Percentiles rank a stretch among this genome's conserved stretches.
Evolutionary conservation across 208 protist genomes (phyloP).

Genomic region (Leishmania gerbilli): DNA sequence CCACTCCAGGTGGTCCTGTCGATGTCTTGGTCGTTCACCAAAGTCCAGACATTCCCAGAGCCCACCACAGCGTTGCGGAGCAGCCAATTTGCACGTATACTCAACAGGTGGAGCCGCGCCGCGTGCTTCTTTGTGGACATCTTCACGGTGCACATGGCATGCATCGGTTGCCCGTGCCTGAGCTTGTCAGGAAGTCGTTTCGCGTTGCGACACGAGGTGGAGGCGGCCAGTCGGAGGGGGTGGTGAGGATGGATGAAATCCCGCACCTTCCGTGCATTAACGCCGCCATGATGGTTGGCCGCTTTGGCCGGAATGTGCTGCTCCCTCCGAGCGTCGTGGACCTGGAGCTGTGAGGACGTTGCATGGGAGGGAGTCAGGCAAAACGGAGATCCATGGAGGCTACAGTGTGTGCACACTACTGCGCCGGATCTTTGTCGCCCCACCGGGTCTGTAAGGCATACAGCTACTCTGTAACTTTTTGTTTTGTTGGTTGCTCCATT

Average conservation of each 20-base stretch:
- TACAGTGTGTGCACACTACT: not conserved
- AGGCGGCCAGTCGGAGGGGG: not conserved
- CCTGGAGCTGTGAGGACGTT: constrained; percentile 36
- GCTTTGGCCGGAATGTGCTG: constrained; percentile 5
- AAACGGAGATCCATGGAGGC: not conserved
- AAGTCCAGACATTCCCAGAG: constrained; percentile 24
- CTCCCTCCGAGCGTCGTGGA: constrained; percentile 52
- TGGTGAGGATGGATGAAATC: constrained; percentile 11
- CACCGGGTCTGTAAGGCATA: not conserved
- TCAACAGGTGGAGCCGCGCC: constrained; percentile 41
- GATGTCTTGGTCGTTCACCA: constrained; percentile 69
- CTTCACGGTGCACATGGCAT: constrained; percentile 56
- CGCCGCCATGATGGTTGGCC: constrained; percentile 45
- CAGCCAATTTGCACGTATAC: constrained; percentile 44
- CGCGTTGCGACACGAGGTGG: constrained; percentile 4
- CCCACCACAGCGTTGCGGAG: constrained; percentile 15
- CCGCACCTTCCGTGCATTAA: constrained; percentile 58
- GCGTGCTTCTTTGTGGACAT: constrained; percentile 51
- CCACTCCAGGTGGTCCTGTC: constrained; percentile 32
- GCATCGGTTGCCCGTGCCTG: constrained; percentile 38
- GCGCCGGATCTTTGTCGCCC: not conserved
- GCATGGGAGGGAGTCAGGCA: not conserved
- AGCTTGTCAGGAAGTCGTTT: constrained; percentile 12
- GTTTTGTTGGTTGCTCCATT: not conserved
- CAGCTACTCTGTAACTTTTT: not conserved